Conservation (phyloP, 2,329 filamentous ascomycete genomes). For the Metarhizium rileyi region DNA sequence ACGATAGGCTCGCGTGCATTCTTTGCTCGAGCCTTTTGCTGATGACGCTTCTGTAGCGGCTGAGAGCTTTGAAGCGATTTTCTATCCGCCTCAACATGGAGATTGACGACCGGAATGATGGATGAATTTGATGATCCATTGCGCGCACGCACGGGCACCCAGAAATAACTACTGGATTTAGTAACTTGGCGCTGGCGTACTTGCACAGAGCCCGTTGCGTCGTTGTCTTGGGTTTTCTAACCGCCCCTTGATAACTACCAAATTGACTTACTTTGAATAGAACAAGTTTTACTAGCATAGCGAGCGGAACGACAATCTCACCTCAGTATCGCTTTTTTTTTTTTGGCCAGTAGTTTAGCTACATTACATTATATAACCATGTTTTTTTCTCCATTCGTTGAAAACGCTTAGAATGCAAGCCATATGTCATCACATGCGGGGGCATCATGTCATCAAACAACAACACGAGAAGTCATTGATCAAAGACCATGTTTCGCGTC, state of each 20-base stretch:
- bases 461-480: constrained; percentile 18
- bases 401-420: constrained; percentile 1
- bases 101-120: background rate
- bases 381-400: background rate
- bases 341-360: background rate
- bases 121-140: background rate
- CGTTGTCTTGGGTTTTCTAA: background rate
- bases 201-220: no score
- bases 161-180: no score
- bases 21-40: no score
- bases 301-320: background rate
- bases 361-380: background rate
- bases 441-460: background rate
- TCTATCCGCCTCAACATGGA: constrained; percentile 15
- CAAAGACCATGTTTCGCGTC: background rate
- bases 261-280: background rate
- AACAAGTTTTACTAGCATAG: background rate
- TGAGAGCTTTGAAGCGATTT: constrained; percentile 31
- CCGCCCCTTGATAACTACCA: constrained; percentile 2
- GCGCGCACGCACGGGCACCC: no score
- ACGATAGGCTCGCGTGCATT: no score
- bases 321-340: constrained; percentile 1
- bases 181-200: no score
- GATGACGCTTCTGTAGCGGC: constrained; percentile 17
- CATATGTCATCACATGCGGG: background rate